Percentiles rank a stretch among this genome's conserved stretches.
Evolutionary conservation across 192 early-diverging fungal genomes (phyloP).

Genomic region (Dissophora ornata): DNA sequence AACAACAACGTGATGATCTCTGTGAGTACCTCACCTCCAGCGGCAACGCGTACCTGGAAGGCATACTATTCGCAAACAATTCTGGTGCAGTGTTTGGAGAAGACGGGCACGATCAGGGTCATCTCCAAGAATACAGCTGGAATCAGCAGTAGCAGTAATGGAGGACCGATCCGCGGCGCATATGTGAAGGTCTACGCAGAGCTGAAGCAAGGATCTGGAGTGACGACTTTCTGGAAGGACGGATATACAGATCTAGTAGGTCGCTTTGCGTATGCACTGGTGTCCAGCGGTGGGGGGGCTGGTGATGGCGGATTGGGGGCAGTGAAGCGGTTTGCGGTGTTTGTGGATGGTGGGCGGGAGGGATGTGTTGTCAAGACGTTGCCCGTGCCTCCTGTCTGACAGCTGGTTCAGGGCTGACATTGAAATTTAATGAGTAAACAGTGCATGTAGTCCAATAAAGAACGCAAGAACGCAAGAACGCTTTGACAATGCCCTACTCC

Average conservation of each 20-base stretch:
- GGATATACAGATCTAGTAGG: conserved; percentile 64
- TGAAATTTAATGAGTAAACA: neutral
- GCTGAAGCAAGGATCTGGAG: conserved; percentile 27
- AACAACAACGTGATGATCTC: conserved; percentile 54
- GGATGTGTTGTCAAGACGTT: conserved; percentile 46
- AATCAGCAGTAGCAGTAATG: conserved; percentile 4
- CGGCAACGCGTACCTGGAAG: conserved; percentile 38
- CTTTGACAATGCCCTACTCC: no score
- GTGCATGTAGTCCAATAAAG: neutral
- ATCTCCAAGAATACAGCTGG: conserved; percentile 26
- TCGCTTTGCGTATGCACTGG: conserved; percentile 59
- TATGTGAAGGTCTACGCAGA: conserved; percentile 66
- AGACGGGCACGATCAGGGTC: conserved; percentile 54
- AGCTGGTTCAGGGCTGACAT: no score
- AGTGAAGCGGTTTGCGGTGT: conserved; percentile 47
- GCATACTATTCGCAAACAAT: conserved; percentile 59
- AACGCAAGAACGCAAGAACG: neutral
- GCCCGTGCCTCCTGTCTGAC: conserved; percentile 48
- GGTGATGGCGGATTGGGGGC: conserved; percentile 11
- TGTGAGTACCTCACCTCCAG: conserved; percentile 33
- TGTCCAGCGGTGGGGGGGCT: conserved; percentile 43
- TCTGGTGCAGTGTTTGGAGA: conserved; percentile 53
- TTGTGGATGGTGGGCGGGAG: conserved; percentile 45
- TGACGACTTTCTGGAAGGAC: conserved; percentile 61
- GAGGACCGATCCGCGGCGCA: conserved; percentile 52